Percentiles rank a stretch among this genome's conserved stretches.
Conservation (phyloP, 1,284 basidiomycete genomes). For the Leucoagaricus sp. region DNA sequence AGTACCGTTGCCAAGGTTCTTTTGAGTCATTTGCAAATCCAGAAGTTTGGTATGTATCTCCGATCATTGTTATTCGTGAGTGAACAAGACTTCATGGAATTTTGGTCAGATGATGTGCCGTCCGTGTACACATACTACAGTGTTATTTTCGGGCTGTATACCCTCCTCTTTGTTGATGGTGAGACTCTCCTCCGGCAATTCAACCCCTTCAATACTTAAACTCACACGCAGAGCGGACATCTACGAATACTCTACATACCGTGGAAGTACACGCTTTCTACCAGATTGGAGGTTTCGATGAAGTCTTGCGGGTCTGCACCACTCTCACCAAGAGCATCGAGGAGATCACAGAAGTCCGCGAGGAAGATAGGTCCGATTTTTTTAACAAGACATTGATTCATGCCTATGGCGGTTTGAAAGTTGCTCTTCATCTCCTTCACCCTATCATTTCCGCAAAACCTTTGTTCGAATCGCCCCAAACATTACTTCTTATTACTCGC, state of each 20-base stretch:
- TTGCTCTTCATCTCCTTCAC: conserved; percentile 78
- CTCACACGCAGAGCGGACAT: conserved; percentile 62
- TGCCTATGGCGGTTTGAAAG: conserved; percentile 81
- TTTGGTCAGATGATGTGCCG: conserved; percentile 48
- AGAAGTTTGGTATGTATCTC: conserved; percentile 49
- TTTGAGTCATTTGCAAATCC: conserved; percentile 68
- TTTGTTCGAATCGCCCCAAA: conserved; percentile 86
- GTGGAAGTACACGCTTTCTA: conserved; percentile 80
- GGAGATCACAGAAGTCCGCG: conserved; percentile 44
- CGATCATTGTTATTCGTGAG: not conserved
- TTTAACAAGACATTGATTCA: conserved; percentile 69
- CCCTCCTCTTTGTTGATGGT: conserved; percentile 85
- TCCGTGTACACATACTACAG: conserved; percentile 70
- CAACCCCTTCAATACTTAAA: conserved; percentile 9
- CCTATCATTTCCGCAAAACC: conserved; percentile 80
- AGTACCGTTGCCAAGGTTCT: conserved; percentile 73
- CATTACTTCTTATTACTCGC: conserved; percentile 67
- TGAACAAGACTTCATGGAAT: conserved; percentile 1
- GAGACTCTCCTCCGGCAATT: conserved; percentile 29
- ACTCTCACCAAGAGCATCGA: conserved; percentile 62
- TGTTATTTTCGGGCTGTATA: conserved; percentile 76
- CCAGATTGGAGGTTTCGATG: conserved; percentile 71
- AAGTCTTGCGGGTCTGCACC: conserved; percentile 63
- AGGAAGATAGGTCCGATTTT: conserved; percentile 57
- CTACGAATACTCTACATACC: conserved; percentile 79